phyloP scores from a whole-genome alignment of 2,329 filamentous ascomycete genomes.

The Penicillium oxalicum region DNA sequence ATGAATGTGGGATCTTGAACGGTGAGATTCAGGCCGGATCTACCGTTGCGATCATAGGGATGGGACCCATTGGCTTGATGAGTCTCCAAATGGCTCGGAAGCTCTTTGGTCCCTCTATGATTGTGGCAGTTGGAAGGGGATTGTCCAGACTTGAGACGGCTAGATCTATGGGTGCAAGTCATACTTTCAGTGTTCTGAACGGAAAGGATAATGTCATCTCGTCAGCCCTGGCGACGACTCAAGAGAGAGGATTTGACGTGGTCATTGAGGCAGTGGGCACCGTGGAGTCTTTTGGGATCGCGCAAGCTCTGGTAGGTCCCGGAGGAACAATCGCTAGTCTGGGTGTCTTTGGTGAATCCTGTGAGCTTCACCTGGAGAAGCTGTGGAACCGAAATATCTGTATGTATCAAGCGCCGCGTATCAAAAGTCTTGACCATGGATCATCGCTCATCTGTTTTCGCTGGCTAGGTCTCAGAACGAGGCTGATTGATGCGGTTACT shows the following conservation, averaged over 20 bases:
- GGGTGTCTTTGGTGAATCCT: background rate
- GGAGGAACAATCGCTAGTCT: background rate
- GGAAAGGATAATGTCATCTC: conserved; percentile 22
- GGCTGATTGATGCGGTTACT: too few relatives aligned
- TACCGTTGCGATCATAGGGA: conserved; percentile 48
- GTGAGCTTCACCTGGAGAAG: background rate
- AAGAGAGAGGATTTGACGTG: background rate
- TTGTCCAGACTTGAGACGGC: conserved; percentile 43
- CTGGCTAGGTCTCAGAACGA: too few relatives aligned
- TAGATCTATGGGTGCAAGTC: conserved; percentile 43
- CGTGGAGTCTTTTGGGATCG: background rate
- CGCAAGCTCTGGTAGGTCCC: background rate
- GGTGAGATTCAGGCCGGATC: conserved; percentile 46
- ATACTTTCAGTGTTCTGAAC: conserved; percentile 35
- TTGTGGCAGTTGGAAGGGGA: conserved; percentile 48
- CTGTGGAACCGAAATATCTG: background rate
- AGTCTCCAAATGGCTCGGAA: conserved; percentile 45
- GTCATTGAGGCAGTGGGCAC: background rate
- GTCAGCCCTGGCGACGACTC: too few relatives aligned
- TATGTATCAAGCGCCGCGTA: background rate
- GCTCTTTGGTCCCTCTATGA: conserved; percentile 46
- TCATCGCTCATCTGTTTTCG: too few relatives aligned
- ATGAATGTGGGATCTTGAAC: conserved; percentile 48
- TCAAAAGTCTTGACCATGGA: too few relatives aligned
- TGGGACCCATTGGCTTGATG: conserved; percentile 49